These are phyloP conservation scores for Penicillium aurantiogriseum DNA, from an alignment of 2,329 filamentous ascomycete genomes.

Conservation along the genomic window DNA sequence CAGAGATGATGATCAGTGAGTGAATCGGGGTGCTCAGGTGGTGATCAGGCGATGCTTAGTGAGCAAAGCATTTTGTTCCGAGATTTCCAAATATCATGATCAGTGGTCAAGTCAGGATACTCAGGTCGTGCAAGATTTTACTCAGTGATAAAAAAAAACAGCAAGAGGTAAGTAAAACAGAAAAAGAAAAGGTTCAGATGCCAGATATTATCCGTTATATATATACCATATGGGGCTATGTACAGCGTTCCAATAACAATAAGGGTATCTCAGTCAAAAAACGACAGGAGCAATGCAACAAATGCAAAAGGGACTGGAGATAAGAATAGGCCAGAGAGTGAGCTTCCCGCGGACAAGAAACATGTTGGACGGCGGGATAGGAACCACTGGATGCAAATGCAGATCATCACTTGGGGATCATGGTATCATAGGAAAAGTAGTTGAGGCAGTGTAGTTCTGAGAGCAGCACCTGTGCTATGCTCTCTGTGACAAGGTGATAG, in stretches of 20 bases:
- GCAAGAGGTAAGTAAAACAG: not conserved
- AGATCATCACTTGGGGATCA: constrained; percentile 6
- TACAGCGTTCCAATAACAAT: not conserved
- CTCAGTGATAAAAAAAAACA: not conserved
- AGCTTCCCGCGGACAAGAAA: not conserved
- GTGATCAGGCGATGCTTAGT: not conserved
- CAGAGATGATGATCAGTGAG: not conserved
- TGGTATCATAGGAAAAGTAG: constrained; percentile 10
- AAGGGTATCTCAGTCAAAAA: constrained; percentile 11
- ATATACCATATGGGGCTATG: not conserved
- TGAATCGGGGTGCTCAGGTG: not conserved
- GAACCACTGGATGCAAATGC: constrained; percentile 4
- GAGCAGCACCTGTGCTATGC: constrained; percentile 6
- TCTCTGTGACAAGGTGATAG: not conserved
- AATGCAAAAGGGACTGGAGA: constrained; percentile 1
- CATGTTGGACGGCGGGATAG: not conserved
- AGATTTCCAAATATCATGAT: not conserved
- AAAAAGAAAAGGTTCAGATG: not conserved
- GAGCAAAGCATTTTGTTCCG: not conserved
- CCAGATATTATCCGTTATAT: not conserved
- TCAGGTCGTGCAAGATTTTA: not conserved
- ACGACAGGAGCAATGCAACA: not conserved
- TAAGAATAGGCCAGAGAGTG: not conserved
- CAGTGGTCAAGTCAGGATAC: not conserved
- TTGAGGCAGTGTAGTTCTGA: not conserved